Evolutionary conservation across 768 basidiomycete species (phyloP), one percentile per base, ranked within the genome.

Genomic region (Lanmaoa rubissima): DNA sequence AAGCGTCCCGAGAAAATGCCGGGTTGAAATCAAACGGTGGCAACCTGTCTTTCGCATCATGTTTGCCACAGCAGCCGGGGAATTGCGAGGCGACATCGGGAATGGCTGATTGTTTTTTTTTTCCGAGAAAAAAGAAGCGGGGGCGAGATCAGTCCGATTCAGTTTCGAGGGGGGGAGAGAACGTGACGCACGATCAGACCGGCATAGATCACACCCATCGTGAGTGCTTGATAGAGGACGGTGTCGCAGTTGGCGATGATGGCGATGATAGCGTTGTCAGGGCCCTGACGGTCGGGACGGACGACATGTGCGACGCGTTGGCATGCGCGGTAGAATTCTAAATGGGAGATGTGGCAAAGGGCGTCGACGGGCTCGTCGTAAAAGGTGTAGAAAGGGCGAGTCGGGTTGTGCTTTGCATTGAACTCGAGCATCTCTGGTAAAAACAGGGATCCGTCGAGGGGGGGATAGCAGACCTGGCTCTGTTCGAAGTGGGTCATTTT

Each of bases 321-420:
- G 40, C 71, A 73, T 10, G 79, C 80, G 10, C 75, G 74, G 14
- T 70, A 73, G 59, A 80, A 82, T 51, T 82, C 78, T 9, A 78
- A 53, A 48, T 74, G 73, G 7, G 75, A 70, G 31, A 82, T 70
- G 31, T 60, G 53, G 8, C 67, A 65, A 11, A 70, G 57, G 2
- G 13, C 41, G 7, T 66, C 43, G 24, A 31, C 54, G 1, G 53
- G 52, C 32, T 57, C 62, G 34, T 70, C 68, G 12, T 67, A 47
- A 41, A 71, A 80, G 11, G 65, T 59, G 44, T 65, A 79, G 12
- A 73, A 58, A 2, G 73, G 62, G 8, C 57, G 61, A 4, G 64
- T 51, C 0, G 77, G 65, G 51, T 77, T 77, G 46, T 73, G 63
- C 36, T 66, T 53, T n/a, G 62, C 68, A 53, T 78, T 62, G 2